Evolutionary conservation across 1,284 basidiomycete species (phyloP), one percentile per base, ranked within the genome.

Genomic region (Takashimella koratensis): DNA sequence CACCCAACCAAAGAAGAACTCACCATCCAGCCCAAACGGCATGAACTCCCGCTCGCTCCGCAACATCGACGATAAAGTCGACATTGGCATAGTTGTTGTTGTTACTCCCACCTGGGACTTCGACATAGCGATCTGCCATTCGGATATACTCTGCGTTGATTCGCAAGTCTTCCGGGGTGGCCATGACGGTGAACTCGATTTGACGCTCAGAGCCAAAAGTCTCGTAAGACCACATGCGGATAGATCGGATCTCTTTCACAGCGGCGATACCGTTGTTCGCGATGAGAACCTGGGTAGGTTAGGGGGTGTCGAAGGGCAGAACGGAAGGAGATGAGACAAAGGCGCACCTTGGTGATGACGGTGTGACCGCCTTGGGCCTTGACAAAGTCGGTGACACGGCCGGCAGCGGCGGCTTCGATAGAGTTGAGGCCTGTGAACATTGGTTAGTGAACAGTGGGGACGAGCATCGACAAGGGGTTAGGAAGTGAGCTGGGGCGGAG

Each of bases 41-140:
- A 74, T 99, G 95, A 2, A 98, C 96, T 45, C 93, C 94, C 26
- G 91, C 84, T 61, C 96, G 87, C 79, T 99, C 94, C 43, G 96
- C 96, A 56, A 99, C 86, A 71, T 99, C 96, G 60, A 98, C 90
- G 68, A 99, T 98, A 67, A 98, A 87, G 74, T 99, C 96, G 66
- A 99, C 96, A 74, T 99, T 99, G 67, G 96, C 96, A 74, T 98
- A 98, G 79, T 99, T 99, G 83, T 99, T 96, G 82, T 98, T 98
- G 78, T 99, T 99, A 47, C 87, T 84, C 58, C 96, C 96, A 63
- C 96, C 96, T 22, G 96, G 95, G 5, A 99, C 96, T 78, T 98
- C 96, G 67, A 99, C 89, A 74, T 96, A 98, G 70, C 94, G 87
- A 77, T 99, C 96, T 30, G 96, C 96, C 96, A 99, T 98, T 64